These are phyloP conservation scores for Geotrichum siamense DNA, from an alignment of 1,139 yeast species.

Conservation along the genomic window DNA sequence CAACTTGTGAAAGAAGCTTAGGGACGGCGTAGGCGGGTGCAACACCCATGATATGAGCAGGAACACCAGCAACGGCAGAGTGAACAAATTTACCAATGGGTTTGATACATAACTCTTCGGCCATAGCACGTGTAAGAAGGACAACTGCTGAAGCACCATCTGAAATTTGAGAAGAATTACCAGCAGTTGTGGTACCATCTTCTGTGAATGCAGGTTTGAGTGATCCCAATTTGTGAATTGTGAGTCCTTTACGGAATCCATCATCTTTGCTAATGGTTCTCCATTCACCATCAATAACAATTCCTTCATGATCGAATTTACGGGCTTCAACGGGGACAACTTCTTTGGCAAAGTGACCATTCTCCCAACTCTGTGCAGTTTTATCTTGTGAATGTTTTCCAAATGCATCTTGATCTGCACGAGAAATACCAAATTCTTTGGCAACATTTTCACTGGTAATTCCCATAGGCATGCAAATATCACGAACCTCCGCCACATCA, in stretches of 20 bases:
- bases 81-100: conserved; percentile 41
- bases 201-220: conserved; percentile 37
- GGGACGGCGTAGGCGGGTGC: conserved; percentile 41
- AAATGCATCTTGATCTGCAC: conserved; percentile 37
- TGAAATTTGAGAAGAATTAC: conserved; percentile 41
- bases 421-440: conserved; percentile 28
- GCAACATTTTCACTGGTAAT: conserved; percentile 38
- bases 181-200: conserved; percentile 40
- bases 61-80: conserved; percentile 38
- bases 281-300: conserved; percentile 22
- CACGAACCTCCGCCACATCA: conserved; percentile 31
- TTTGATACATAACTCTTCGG: conserved; percentile 35
- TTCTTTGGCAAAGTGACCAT: conserved; percentile 38
- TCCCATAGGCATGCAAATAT: conserved; percentile 40
- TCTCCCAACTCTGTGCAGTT: conserved; percentile 36
- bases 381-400: conserved; percentile 37
- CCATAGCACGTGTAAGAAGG: conserved; percentile 36
- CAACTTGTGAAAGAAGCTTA: conserved; percentile 31
- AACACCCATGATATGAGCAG: conserved; percentile 38
- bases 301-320: conserved; percentile 25
- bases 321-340: conserved; percentile 37
- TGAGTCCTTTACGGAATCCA: conserved; percentile 33
- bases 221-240: conserved; percentile 33
- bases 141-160: conserved; percentile 43
- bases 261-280: conserved; percentile 32